Base-by-base conservation (phyloP, 2,329 filamentous ascomycete genomes). In the Blumeria hordei region DNA sequence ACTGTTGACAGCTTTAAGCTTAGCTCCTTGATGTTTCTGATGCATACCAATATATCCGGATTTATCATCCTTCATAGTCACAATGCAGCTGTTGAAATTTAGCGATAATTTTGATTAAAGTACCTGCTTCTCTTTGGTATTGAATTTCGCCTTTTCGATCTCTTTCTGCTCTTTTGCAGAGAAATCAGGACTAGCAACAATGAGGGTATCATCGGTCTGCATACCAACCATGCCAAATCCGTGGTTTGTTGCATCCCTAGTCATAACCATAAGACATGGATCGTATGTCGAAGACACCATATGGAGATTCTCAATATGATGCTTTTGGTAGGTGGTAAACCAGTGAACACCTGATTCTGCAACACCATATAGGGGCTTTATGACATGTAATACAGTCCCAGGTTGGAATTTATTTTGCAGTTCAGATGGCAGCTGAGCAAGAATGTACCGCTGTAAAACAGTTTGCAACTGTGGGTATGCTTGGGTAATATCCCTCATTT, bases 171-270 rank as follows among this genome's bases (percentile, higher is more conserved):
- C 54, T 37, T 34, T 33, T 14, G 34, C 5, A 5, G 36, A 21
- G 28, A 55, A 53, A 16, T 3, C 33, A n/a, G 28, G 8, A 35
- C 41, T 43, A 16, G 35, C 54, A 6, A 44, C 34, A 34, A 55
- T 33, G 12, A 55, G 32, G 7, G 54, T 53, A 49, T 55, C 47
- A 21, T 55, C 54, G 18, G 54, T 55, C 32, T 55, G 54, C 18
- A 55, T 16, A 10, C 54, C 54, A 51, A 55, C 37, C 33, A 55
- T 35, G n/a, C 54, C 54, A 55, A 33, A 44, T 45, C 33, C 43
- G 32, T 35, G 12, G 44, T 47, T n/a, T 28, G 18, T 6, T 8
- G 5, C 10, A 4, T 47, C 44, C 28, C 18, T 7, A 6, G 28
- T 47, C n/a, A 28, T 21, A 28, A 47, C 10, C n/a, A 55, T 21